Percentiles rank a stretch among this genome's conserved stretches.
Evolutionary conservation across 208 protist species (phyloP).

Genomic region (Crithidia bombi): DNA sequence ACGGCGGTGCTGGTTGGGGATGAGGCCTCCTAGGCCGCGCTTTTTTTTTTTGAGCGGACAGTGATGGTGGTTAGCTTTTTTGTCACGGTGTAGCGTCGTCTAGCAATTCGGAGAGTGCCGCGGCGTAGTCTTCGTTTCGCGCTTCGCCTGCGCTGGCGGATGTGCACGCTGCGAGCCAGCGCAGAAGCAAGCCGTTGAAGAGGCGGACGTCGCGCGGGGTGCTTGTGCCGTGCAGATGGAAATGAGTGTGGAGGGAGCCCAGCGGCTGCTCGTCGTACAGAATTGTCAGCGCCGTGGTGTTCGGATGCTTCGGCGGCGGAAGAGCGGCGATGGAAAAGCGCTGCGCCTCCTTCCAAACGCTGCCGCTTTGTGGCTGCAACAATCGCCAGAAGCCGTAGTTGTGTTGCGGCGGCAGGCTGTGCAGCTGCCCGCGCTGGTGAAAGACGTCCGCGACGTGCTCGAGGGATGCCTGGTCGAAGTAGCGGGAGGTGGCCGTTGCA

Average conservation of each 20-base stretch:
- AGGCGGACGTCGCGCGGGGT: conserved; percentile 44
- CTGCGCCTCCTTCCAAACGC: conserved; percentile 38
- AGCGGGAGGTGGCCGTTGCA: conserved; percentile 64
- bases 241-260: conserved; percentile 80
- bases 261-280: conserved; percentile 66
- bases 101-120: too few relatives aligned
- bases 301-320: not conserved
- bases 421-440: conserved; percentile 24
- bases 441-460: conserved; percentile 60
- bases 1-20: too few relatives aligned
- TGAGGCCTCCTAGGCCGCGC: too few relatives aligned
- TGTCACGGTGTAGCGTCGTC: too few relatives aligned
- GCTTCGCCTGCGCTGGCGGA: not conserved
- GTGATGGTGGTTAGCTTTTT: too few relatives aligned
- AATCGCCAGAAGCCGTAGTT: conserved; percentile 92
- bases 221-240: conserved; percentile 30
- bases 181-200: conserved; percentile 64
- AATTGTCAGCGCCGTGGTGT: conserved; percentile 16
- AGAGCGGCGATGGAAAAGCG: conserved; percentile 55
- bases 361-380: conserved; percentile 42
- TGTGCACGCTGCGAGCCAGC: conserved; percentile 50
- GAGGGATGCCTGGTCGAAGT: conserved; percentile 79
- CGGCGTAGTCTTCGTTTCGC: conserved; percentile 24
- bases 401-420: conserved; percentile 64
- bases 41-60: too few relatives aligned